Evolutionary conservation across 352 stramenopile species (phyloP).

Genomic region (Globisporangium spinosum): DNA sequence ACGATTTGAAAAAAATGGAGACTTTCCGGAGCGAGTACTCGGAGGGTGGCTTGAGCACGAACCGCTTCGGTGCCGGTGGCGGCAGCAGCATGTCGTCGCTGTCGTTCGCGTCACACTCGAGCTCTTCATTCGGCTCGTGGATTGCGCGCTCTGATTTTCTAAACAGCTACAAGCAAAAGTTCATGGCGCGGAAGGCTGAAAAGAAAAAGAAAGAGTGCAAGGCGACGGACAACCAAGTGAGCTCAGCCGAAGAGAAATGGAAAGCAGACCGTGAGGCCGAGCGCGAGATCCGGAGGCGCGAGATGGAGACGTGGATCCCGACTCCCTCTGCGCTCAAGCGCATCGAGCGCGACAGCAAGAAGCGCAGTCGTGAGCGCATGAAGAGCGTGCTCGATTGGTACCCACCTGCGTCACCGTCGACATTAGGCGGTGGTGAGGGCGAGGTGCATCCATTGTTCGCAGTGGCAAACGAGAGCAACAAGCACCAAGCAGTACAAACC

Average conservation of each 20-base stretch:
- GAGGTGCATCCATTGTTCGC: slow-evolving; percentile 50
- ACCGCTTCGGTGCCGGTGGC: slow-evolving; percentile 25
- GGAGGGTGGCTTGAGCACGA: slow-evolving; percentile 27
- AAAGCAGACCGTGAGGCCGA: slow-evolving; percentile 49
- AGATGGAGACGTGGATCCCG: slow-evolving; percentile 61
- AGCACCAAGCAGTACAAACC: slow-evolving; percentile 9
- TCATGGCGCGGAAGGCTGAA: slow-evolving; percentile 44
- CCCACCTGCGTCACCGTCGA: slow-evolving; percentile 10
- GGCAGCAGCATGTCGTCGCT: slow-evolving; percentile 25
- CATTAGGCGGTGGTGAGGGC: not conserved
- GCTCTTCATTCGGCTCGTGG: slow-evolving; percentile 26
- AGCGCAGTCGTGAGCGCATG: slow-evolving; percentile 41
- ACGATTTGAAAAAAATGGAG: slow-evolving; percentile 12
- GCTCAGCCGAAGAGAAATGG: slow-evolving; percentile 42
- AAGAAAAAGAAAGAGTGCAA: slow-evolving; percentile 48
- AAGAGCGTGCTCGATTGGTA: slow-evolving; percentile 53
- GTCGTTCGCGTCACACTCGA: slow-evolving; percentile 38
- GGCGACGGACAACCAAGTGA: slow-evolving; percentile 33
- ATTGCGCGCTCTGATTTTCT: slow-evolving; percentile 51
- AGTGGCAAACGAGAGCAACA: not conserved
- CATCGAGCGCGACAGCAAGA: slow-evolving; percentile 31
- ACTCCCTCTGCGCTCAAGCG: slow-evolving; percentile 29
- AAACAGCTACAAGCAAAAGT: slow-evolving; percentile 54
- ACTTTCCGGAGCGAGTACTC: slow-evolving; percentile 43
- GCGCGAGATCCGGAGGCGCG: slow-evolving; percentile 32